phyloP scores from a whole-genome alignment of 768 basidiomycete genomes.

The Mrakia hoshinonis region DNA sequence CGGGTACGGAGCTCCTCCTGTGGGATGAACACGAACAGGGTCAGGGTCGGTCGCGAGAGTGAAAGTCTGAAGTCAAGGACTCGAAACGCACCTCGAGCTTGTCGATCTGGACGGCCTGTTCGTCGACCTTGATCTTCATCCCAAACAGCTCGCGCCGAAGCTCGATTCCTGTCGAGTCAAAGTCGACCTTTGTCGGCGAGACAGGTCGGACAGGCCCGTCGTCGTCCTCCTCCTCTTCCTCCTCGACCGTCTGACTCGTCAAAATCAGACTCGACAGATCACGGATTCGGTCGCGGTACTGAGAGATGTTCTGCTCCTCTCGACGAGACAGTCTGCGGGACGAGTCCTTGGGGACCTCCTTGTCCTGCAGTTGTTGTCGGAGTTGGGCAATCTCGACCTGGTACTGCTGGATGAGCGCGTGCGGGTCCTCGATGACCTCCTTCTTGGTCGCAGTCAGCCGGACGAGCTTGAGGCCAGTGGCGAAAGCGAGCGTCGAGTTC shows the following conservation, averaged over 20 bases:
- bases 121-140: constrained; percentile 65
- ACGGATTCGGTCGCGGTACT: constrained; percentile 34
- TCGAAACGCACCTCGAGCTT: constrained; percentile 55
- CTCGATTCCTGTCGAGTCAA: constrained; percentile 34
- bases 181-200: constrained; percentile 78
- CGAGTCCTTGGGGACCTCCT: constrained; percentile 50
- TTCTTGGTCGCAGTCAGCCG: constrained; percentile 81
- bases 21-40: neutral
- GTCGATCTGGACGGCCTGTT: constrained; percentile 72
- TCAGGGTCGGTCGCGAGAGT: neutral
- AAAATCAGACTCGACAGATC: constrained; percentile 40
- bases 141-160: constrained; percentile 80
- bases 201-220: constrained; percentile 52
- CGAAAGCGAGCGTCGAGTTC: constrained; percentile 80
- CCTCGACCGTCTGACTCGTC: constrained; percentile 65
- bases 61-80: neutral
- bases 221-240: constrained; percentile 32
- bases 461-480: constrained; percentile 38
- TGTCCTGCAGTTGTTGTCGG: constrained; percentile 61
- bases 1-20: constrained; percentile 55
- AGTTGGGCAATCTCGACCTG: constrained; percentile 89
- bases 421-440: constrained; percentile 75
- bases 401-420: constrained; percentile 87
- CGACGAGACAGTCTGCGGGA: constrained; percentile 42
- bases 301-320: constrained; percentile 33